Base-by-base conservation (phyloP, 768 basidiomycete species). In the Leccinum truebloodii region DNA sequence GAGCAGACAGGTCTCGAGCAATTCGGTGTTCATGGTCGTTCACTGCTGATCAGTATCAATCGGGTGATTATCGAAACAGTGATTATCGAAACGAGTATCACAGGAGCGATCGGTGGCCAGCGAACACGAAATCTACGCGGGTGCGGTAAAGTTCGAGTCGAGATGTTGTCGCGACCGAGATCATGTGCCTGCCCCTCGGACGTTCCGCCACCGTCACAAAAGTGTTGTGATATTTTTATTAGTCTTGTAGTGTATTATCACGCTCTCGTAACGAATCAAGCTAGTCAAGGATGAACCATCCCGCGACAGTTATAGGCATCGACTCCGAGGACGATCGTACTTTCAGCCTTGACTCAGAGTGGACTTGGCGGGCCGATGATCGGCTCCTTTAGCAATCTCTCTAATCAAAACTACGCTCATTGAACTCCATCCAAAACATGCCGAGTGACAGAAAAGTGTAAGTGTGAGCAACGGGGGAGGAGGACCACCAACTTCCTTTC, bases 1-100 rank as follows among this genome's bases (percentile, higher is more conserved):
- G n/a, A 91, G 73, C 20, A 91, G 76, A 39, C 81, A 79, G 64
- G 78, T 84, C 72, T 91, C 84, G 59, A 88, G 69, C 48, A 58
- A 32, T 16, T 69, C 69, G 34, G 64, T 46, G 46, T 72, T 44
- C 59, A 72, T 70, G 52, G n/a, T 35, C 37, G 41, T 37, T 8
- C 13, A 7, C 24, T 30, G 44, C 41, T 55, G 46, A 59, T 55
- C 57, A 50, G 54, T 44, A 32, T 18, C 12, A 10, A 44, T 44
- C 44, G n/a, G 44, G 10, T 20, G 44, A 46, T 46, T 46, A 46
- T 46, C 44, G n/a, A 13, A 44, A 35, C 30, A 3, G 44, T 12
- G 44, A 46, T 46, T 46, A 20, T 46, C n/a, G 44, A 13, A 44
- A 35, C 30, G 46, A 34, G 48, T 30, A 44, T 34, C 13, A 34